Evolutionary conservation across 1,284 basidiomycete species (phyloP).

Genomic region (Ustanciosporium gigantosporum): DNA sequence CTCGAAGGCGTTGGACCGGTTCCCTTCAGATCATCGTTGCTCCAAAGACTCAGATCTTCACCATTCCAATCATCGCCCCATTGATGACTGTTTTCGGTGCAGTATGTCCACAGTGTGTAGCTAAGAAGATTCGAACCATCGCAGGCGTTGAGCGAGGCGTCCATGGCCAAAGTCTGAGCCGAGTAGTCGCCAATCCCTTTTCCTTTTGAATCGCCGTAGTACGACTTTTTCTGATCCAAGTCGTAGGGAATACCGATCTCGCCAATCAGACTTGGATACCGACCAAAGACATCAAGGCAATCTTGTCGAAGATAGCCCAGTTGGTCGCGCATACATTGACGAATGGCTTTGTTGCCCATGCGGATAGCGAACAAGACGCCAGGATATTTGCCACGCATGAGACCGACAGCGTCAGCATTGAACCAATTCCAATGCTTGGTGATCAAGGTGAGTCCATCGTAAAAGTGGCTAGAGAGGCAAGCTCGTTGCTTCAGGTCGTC

Average conservation of each 20-base stretch:
- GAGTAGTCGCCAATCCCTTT: constrained; percentile 68
- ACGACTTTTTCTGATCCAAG: constrained; percentile 80
- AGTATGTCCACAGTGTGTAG: constrained; percentile 91
- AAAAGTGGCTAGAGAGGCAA: constrained; percentile 85
- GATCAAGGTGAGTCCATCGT: constrained; percentile 78
- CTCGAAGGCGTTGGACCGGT: constrained; percentile 2
- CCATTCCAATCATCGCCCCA: constrained; percentile 98
- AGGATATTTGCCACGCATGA: constrained; percentile 81
- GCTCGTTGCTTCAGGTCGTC: constrained; percentile 72
- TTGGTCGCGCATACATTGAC: constrained; percentile 80
- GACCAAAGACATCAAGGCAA: constrained; percentile 65
- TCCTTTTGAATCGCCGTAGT: constrained; percentile 62
- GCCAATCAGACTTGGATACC: constrained; percentile 90
- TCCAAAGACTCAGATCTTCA: constrained; percentile 89
- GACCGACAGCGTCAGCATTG: constrained; percentile 73
- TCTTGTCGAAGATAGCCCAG: constrained; percentile 78
- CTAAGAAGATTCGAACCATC: constrained; percentile 82
- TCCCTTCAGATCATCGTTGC: constrained; percentile 70
- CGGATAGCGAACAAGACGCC: constrained; percentile 64
- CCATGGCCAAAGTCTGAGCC: constrained; percentile 80
- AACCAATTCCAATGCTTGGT: constrained; percentile 76
- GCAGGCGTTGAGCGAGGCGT: constrained; percentile 84
- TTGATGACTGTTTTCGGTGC: constrained; percentile 72
- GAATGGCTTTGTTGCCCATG: constrained; percentile 80
- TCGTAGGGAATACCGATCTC: constrained; percentile 95